phyloP scores from a whole-genome alignment of 108 stramenopile genomes.

The Parietichytrium sp. region DNA sequence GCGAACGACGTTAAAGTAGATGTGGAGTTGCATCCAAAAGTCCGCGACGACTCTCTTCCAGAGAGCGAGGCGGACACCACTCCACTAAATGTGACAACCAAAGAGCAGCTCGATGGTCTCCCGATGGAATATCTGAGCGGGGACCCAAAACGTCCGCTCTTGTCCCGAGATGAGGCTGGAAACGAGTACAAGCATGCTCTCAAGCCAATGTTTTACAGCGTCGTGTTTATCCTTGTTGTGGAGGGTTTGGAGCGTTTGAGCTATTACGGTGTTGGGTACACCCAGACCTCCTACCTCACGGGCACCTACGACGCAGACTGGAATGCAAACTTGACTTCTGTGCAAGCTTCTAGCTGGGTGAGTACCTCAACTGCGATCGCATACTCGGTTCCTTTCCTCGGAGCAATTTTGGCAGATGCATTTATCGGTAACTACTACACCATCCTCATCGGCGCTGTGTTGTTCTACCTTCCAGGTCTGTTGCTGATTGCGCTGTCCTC shows the following conservation, averaged over 20 bases:
- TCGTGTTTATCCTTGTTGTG: constrained; percentile 72
- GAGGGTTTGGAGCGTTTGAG: constrained; percentile 77
- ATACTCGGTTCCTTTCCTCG: constrained; percentile 43
- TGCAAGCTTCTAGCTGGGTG: constrained; percentile 1
- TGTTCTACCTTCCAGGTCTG: constrained; percentile 35
- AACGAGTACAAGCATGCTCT: constrained; percentile 53
- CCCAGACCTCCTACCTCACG: constrained; percentile 74
- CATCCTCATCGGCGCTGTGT: neutral
- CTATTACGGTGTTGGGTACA: constrained; percentile 79
- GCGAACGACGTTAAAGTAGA: too few relatives aligned
- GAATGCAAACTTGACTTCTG: neutral
- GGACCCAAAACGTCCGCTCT: neutral
- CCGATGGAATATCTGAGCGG: neutral
- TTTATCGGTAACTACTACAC: constrained; percentile 40
- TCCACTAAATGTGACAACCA: neutral
- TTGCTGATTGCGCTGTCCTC: constrained; percentile 34
- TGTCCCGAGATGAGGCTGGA: neutral
- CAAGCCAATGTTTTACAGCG: constrained; percentile 67
- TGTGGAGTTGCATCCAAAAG: too few relatives aligned
- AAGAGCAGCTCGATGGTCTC: neutral
- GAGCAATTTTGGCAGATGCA: constrained; percentile 32
- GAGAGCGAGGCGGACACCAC: too few relatives aligned
- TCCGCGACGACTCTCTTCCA: too few relatives aligned
- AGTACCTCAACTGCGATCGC: constrained; percentile 11
- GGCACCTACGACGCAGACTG: constrained; percentile 55